Conservation (phyloP, 805 yeast genomes). For the Candida pseudoglaebosa region DNA sequence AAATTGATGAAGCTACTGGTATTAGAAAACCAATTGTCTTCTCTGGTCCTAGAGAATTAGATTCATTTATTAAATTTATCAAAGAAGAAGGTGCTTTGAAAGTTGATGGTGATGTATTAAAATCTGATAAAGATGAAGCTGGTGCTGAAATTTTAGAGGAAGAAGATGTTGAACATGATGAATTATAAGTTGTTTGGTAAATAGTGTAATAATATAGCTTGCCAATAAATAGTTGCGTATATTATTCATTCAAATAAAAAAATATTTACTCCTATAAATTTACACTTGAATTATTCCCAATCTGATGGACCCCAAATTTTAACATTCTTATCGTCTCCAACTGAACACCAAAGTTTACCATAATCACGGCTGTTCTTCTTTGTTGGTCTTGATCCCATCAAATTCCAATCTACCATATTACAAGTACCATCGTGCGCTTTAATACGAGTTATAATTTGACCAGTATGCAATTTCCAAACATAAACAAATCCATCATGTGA, state of each 20-base stretch:
- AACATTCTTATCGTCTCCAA: slow-evolving; percentile 75
- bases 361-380: slow-evolving; percentile 25
- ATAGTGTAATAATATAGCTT: slow-evolving; percentile 1
- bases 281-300: slow-evolving; percentile 5
- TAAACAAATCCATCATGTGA: slow-evolving; percentile 77
- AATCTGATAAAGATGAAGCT: slow-evolving; percentile 11
- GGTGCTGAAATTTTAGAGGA: slow-evolving; percentile 7
- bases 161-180: slow-evolving; percentile 32
- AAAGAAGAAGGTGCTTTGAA: slow-evolving; percentile 61
- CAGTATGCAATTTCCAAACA: slow-evolving; percentile 73
- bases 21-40: slow-evolving; percentile 54
- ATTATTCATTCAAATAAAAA: neutral
- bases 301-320: slow-evolving; percentile 55
- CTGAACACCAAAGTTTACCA: slow-evolving; percentile 67
- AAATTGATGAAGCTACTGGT: slow-evolving; percentile 38
- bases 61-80: slow-evolving; percentile 66
- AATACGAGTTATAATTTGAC: slow-evolving; percentile 58
- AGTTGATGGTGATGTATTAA: slow-evolving; percentile 47
- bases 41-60: slow-evolving; percentile 70
- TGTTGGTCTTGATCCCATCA: slow-evolving; percentile 11
- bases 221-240: neutral
- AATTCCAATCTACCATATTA: slow-evolving; percentile 77
- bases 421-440: slow-evolving; percentile 65
- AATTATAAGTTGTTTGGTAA: slow-evolving; percentile 24
- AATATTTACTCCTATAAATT: too few species aligned